These are phyloP conservation scores for Penicillium sp. DNA, from an alignment of 2,329 filamentous ascomycete species.

Conservation along the genomic window DNA sequence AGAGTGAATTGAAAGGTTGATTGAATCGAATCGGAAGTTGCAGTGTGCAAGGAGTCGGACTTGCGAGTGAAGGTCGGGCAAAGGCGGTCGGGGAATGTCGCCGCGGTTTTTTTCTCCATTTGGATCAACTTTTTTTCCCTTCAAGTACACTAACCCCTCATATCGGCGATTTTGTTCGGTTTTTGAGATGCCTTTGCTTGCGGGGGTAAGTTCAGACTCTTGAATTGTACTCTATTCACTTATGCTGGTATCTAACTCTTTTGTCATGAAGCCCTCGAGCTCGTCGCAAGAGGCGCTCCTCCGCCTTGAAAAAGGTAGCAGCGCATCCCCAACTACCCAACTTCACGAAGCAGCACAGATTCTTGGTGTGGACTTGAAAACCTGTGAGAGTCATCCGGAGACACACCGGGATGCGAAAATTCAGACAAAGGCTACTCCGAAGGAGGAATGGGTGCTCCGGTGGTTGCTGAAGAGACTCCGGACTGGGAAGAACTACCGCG, in stretches of 20 bases:
- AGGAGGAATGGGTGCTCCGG: slow-evolving; percentile 70
- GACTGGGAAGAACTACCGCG: slow-evolving; percentile 50
- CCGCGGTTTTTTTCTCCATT: slow-evolving; percentile 38
- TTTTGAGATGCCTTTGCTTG: slow-evolving; percentile 43
- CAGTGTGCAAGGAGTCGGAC: slow-evolving; percentile 34
- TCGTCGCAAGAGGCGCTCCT: slow-evolving; percentile 53
- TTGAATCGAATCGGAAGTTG: slow-evolving; percentile 22
- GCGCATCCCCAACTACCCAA: slow-evolving; percentile 45
- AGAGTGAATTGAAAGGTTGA: slow-evolving; percentile 27
- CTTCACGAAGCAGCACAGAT: slow-evolving; percentile 52
- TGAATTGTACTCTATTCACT: slow-evolving; percentile 7
- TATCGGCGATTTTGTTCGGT: slow-evolving; percentile 25
- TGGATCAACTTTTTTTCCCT: slow-evolving; percentile 29
- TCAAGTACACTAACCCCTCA: slow-evolving; percentile 19
- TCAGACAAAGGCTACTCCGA: slow-evolving; percentile 45
- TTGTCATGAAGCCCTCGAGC: slow-evolving; percentile 41
- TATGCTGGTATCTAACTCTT: slow-evolving; percentile 19
- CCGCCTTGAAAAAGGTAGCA: slow-evolving; percentile 53
- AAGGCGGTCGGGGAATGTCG: slow-evolving; percentile 50
- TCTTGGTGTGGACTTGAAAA: slow-evolving; percentile 46
- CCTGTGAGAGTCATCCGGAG: slow-evolving; percentile 41
- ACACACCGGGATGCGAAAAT: slow-evolving; percentile 34
- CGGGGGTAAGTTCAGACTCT: slow-evolving; percentile 41
- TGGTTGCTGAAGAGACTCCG: slow-evolving; percentile 70
- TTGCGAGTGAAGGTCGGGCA: slow-evolving; percentile 36